phyloP scores from a whole-genome alignment of 1,139 yeast species.

The Blastobotrys arbuscula region DNA sequence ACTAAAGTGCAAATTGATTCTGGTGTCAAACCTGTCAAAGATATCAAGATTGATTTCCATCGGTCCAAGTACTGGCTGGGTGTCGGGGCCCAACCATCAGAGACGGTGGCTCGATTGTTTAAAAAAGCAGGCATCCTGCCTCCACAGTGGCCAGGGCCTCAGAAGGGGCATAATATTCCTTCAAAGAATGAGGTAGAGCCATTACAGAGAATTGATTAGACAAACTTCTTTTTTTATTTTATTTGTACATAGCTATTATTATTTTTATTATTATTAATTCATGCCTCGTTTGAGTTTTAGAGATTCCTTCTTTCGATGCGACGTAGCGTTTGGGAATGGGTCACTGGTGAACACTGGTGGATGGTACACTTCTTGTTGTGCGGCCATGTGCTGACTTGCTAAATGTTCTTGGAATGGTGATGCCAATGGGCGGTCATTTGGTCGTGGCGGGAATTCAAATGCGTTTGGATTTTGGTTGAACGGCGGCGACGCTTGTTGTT shows the following conservation, averaged over 20 bases:
- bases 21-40: constrained; percentile 64
- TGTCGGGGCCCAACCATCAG: constrained; percentile 96
- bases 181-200: constrained; percentile 17
- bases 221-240: too few species aligned
- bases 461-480: background rate
- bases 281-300: constrained; percentile 31
- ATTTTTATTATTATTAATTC: constrained; percentile 1
- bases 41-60: constrained; percentile 75
- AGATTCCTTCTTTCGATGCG: constrained; percentile 35
- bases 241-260: background rate
- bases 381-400: constrained; percentile 6
- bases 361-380: constrained; percentile 10
- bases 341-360: constrained; percentile 5
- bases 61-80: constrained; percentile 98
- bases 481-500: constrained; percentile 15
- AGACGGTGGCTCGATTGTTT: constrained; percentile 69
- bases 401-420: constrained; percentile 28
- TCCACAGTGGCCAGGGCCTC: constrained; percentile 57
- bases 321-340: constrained; percentile 12
- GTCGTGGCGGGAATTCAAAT: constrained; percentile 12
- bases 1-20: constrained; percentile 50
- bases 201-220: background rate
- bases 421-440: constrained; percentile 22
- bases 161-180: constrained; percentile 23
- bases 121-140: constrained; percentile 59